Conservation (phyloP, 2,329 filamentous ascomycete species). For the Aspergillus pseudotamarii region DNA sequence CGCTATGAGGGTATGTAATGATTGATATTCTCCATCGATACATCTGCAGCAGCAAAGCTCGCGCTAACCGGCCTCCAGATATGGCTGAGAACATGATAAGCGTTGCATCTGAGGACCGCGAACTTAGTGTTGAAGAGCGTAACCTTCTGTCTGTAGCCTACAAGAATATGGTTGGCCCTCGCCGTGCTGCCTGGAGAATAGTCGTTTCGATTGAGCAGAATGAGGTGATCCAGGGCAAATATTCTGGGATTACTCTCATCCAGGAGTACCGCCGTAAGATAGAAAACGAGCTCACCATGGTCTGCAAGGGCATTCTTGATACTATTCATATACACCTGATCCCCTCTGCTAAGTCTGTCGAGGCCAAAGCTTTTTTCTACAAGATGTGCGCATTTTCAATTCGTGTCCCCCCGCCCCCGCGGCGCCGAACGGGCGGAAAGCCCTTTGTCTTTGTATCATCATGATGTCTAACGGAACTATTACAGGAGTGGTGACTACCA, state of each 20-base stretch:
- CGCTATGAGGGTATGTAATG: conserved; percentile 80
- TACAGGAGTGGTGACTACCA: conserved; percentile 98
- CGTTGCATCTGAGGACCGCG: conserved; percentile 45
- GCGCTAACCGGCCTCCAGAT: no score
- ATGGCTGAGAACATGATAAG: no score
- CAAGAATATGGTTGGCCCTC: conserved; percentile 98
- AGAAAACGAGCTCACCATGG: conserved; percentile 92
- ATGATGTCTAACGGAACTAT: no score
- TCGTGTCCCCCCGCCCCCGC: no score
- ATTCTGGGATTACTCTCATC: conserved; percentile 87
- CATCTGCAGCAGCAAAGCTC: no score
- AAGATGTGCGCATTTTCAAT: conserved; percentile 71
- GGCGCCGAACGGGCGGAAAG: conserved; percentile 55
- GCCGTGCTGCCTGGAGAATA: conserved; percentile 98
- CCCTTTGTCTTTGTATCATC: conserved; percentile 17
- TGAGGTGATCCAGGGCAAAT: conserved; percentile 86
- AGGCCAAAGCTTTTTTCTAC: conserved; percentile 99
- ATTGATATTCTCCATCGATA: no score
- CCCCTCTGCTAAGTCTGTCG: conserved; percentile 91
- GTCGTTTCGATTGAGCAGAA: conserved; percentile 99
- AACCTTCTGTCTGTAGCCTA: conserved; percentile 98
- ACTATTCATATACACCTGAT: conserved; percentile 92
- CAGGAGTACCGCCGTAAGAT: conserved; percentile 98
- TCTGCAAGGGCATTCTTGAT: conserved; percentile 96
- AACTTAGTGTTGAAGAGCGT: conserved; percentile 70